Evolutionary conservation across 2,329 filamentous ascomycete species (phyloP), one percentile per base, ranked within the genome.

Genomic region (Colletotrichum tofieldiae): DNA sequence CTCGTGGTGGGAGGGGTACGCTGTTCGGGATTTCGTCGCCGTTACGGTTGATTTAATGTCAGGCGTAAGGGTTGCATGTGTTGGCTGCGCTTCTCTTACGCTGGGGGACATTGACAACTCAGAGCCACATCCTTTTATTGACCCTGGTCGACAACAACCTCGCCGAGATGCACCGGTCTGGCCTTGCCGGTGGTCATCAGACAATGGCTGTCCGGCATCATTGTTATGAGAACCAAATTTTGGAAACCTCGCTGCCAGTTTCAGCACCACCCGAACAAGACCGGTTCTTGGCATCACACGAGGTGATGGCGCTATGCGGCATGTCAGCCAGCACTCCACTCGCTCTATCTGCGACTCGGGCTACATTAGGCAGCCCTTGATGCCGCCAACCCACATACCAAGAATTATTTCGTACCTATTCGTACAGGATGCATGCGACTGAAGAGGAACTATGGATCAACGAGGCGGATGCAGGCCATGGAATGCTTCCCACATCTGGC

Each of bases 61-160:
- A 55, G 54, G 39, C 39, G 72, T 72, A 60, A 75, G 70, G 73
- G 75, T 76, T 76, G 75, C 74, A 59, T 74, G 66, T 61, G 66
- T 18, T 71, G 66, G 64, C 67, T 69, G 52, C 71, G 56, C 68
- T 72, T 63, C 59, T 47, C 47, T 41, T 37, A 49, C 41, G 54
- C 32, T 49, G 32, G 56, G 54, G 58, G 32, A 59, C 51, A 37
- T 37, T 58, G 72, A 73, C 72, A 73, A 72, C 72, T 67, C 72
- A 73, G 64, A 72, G 72, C 59, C 67, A 73, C 71, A 66, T 70
- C 35, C 18, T 62, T 65, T 23, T n/a, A 14, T 23, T 23, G 29
- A 58, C 67, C 71, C 71, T 47, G 43, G 67, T 63, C 61, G n/a
- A 51, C n/a, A 41, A 43, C 61, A 62, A 47, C 55, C 14, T 58